Conservation (phyloP, 2,329 filamentous ascomycete genomes). For the Coniochaeta sp. region DNA sequence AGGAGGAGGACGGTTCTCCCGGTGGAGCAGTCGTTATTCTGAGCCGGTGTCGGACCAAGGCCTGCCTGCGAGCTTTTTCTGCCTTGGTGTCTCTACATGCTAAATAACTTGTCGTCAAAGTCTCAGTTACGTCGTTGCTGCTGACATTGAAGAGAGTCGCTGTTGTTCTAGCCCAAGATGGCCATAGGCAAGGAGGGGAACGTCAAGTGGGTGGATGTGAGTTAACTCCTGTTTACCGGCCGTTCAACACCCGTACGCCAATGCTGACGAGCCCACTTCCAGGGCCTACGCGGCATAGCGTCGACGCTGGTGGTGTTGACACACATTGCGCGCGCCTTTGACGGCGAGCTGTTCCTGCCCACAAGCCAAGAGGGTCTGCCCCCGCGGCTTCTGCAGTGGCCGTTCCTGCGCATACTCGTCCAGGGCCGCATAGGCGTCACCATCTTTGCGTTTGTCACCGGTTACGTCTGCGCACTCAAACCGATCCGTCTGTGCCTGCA, state of each 20-base stretch:
- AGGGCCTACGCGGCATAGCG: slow-evolving; percentile 50
- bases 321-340: slow-evolving; percentile 44
- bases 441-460: slow-evolving; percentile 59
- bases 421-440: slow-evolving; percentile 59
- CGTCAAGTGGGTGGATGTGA: slow-evolving; percentile 55
- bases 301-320: slow-evolving; percentile 48
- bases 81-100: not conserved
- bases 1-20: not conserved
- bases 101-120: too few relatives aligned
- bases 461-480: slow-evolving; percentile 57
- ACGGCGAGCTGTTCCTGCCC: slow-evolving; percentile 40
- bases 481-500: slow-evolving; percentile 47
- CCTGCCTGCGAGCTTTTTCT: not conserved
- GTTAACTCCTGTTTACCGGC: slow-evolving; percentile 16
- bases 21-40: too few relatives aligned
- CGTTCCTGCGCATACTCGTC: slow-evolving; percentile 49
- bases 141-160: not conserved
- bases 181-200: slow-evolving; percentile 37
- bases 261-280: slow-evolving; percentile 2
- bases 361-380: slow-evolving; percentile 32
- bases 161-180: slow-evolving; percentile 17
- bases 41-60: not conserved
- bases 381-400: slow-evolving; percentile 47
- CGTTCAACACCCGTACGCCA: not conserved
- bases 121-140: not conserved